Conservation (phyloP, 2,329 filamentous ascomycete genomes). For the Talaromyces funiculosus region DNA sequence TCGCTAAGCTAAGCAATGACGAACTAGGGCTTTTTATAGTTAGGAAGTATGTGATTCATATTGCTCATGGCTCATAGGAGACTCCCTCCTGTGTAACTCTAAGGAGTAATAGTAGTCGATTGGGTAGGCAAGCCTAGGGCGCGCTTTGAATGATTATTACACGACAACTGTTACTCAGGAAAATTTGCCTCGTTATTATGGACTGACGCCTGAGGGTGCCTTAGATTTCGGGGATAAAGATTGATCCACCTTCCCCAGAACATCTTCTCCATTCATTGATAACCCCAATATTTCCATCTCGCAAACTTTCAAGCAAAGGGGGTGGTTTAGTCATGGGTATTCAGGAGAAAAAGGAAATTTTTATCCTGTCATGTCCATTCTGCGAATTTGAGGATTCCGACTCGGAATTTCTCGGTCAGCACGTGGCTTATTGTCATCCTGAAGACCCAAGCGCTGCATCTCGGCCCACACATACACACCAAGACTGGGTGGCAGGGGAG, state of each 20-base stretch:
- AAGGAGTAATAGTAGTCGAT: background rate
- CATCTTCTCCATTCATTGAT: background rate
- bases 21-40: background rate
- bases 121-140: background rate
- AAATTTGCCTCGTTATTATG: background rate
- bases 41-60: too few relatives aligned
- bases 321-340: background rate
- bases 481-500: background rate
- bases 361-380: conserved; percentile 36
- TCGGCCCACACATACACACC: background rate
- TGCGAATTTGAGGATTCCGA: conserved; percentile 40
- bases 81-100: too few relatives aligned
- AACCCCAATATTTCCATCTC: background rate
- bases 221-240: conserved; percentile 18
- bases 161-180: background rate
- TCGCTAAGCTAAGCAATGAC: background rate
- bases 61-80: background rate
- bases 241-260: conserved; percentile 7
- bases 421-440: conserved; percentile 42
- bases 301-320: too few relatives aligned
- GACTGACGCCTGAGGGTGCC: background rate
- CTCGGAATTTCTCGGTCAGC: conserved; percentile 36
- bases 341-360: background rate
- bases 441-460: conserved; percentile 27
- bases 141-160: background rate